phyloP scores from a whole-genome alignment of 2,329 filamentous ascomycete genomes.

The Leptodontidium sp. region DNA sequence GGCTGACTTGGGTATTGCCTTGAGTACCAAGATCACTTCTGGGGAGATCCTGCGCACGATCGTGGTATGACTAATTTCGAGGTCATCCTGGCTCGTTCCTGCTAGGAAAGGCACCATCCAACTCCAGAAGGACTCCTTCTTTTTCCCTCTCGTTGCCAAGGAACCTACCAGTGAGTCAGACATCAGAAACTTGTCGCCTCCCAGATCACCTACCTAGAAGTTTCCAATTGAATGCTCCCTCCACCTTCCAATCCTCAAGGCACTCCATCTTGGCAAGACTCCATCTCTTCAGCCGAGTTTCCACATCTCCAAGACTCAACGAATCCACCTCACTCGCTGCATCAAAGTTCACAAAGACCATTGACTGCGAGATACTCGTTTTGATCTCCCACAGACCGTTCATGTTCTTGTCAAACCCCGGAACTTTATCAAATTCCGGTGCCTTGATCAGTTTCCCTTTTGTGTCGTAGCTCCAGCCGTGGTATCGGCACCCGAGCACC shows the following conservation, averaged over 20 bases:
- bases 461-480: conserved; percentile 45
- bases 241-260: conserved; percentile 39
- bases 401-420: conserved; percentile 41
- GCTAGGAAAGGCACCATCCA: background rate
- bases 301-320: conserved; percentile 13
- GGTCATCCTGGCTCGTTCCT: background rate
- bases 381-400: conserved; percentile 43
- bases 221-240: conserved; percentile 44
- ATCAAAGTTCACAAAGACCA: conserved; percentile 43
- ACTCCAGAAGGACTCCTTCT: background rate
- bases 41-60: conserved; percentile 17
- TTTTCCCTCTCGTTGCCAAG: background rate
- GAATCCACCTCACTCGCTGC: conserved; percentile 8
- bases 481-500: conserved; percentile 44
- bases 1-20: conserved; percentile 25
- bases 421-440: conserved; percentile 43
- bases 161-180: conserved; percentile 4
- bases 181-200: background rate
- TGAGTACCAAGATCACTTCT: conserved; percentile 17
- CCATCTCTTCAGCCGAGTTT: conserved; percentile 24
- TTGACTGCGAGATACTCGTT: conserved; percentile 29
- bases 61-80: conserved; percentile 22
- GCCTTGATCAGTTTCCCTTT: conserved; percentile 44
- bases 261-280: conserved; percentile 31
- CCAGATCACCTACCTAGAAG: conserved; percentile 36